Evolutionary conservation across 805 yeast species (phyloP).

Genomic region (Zygoascus flipseniorum): DNA sequence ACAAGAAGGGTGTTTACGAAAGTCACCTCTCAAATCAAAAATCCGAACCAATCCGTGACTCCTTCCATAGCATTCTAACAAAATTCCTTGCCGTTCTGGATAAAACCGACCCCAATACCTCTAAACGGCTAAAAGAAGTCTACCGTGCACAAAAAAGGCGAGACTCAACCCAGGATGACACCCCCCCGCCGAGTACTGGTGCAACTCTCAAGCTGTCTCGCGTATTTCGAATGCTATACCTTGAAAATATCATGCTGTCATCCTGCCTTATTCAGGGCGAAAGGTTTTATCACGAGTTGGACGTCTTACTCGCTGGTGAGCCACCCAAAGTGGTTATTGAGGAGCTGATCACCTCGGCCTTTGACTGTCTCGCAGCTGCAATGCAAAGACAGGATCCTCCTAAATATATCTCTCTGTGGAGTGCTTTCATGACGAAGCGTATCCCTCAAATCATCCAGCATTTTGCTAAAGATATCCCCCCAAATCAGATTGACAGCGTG

Average conservation of each 20-base stretch:
- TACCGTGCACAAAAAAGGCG: background rate
- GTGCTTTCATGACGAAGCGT: conserved; percentile 36
- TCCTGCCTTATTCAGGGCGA: conserved; percentile 14
- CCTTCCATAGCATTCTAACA: background rate
- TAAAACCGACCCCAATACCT: background rate
- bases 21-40: background rate
- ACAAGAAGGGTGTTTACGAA: background rate
- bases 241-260: conserved; percentile 17
- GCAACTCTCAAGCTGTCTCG: conserved; percentile 11
- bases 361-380: conserved; percentile 37
- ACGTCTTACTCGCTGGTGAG: conserved; percentile 6
- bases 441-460: conserved; percentile 38
- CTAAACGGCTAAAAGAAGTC: background rate
- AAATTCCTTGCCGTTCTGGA: background rate
- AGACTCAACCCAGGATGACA: background rate
- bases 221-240: conserved; percentile 17
- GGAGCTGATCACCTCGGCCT: conserved; percentile 31
- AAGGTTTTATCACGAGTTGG: conserved; percentile 9
- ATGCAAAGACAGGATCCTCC: conserved; percentile 30
- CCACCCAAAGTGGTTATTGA: conserved; percentile 10
- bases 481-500: conserved; percentile 16
- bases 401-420: conserved; percentile 35
- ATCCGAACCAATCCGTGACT: conserved; percentile 1
- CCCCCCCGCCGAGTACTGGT: background rate
- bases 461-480: conserved; percentile 15